Base-by-base conservation (phyloP, 2,329 filamentous ascomycete species). In the Penicillium digitatum region DNA sequence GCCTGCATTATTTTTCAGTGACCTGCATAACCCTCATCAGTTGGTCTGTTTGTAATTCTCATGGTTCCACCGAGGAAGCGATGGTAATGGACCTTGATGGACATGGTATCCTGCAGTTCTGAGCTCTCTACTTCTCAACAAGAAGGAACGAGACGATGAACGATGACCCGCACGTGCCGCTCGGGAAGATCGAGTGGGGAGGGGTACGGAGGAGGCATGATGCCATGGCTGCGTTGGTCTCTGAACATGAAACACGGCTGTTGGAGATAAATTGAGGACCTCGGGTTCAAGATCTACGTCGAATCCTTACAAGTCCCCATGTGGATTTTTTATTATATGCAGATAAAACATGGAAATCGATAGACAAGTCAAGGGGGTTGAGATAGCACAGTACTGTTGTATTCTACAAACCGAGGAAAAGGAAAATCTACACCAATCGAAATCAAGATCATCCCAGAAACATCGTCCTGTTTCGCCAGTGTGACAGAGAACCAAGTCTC, bases 181-280 rank as follows among this genome's bases (percentile, higher is more conserved):
- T 18, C n/a, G n/a, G 37, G 3, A 31, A 29, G 29, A 35, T 27
- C 14, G 22, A 48, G 37, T 48, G 51, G 51, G 44, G 51, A n/a
- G n/a, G n/a, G n/a, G n/a, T n/a, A n/a, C n/a, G n/a, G n/a, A n/a
- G n/a, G n/a, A n/a, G 3, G 18, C 24, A 53, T 53, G 43, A 52
- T 52, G 43, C 27, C 16, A 24, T 53, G 44, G 51, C 29, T 40
- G 35, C 43, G 18, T 53, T 37, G 31, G 37, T 34, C 46, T 37
- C 24, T 7, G 3, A 22, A 37, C n/a, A 40, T 54, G 51, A 54
- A 54, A 54, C 51, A 7, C 35, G 3, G 14, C 14, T 5, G 51
- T 54, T 22, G 37, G 44, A 48, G 27, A 49, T 54, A 42, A 54
- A 54, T 48, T 48, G 12, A 38, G 4, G 16, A 10, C 10, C n/a